Percentiles rank a stretch among this genome's conserved stretches.
These are phyloP conservation scores for Fusarium sp. DNA, from an alignment of 2,329 filamentous ascomycete species.

Conservation along the genomic window DNA sequence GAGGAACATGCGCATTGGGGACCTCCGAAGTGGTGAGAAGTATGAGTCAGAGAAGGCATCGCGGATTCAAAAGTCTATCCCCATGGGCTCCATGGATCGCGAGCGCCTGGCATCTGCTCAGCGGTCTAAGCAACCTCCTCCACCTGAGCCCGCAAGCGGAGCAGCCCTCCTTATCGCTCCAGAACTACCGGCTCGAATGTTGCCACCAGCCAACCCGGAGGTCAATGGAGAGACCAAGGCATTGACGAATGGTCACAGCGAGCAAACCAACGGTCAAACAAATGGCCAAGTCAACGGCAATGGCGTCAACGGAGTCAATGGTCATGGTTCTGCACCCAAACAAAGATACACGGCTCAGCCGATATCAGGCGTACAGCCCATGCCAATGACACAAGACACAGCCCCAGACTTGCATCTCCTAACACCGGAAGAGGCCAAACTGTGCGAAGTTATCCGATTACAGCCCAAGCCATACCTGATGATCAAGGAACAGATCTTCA, in stretches of 20 bases:
- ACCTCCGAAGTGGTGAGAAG: slow-evolving; percentile 87
- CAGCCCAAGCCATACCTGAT: slow-evolving; percentile 95
- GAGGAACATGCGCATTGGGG: slow-evolving; percentile 85
- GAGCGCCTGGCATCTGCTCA: slow-evolving; percentile 78
- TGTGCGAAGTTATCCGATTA: slow-evolving; percentile 85
- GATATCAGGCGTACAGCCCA: slow-evolving; percentile 70
- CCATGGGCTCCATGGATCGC: slow-evolving; percentile 87
- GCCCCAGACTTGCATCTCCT: slow-evolving; percentile 87
- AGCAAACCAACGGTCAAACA: slow-evolving; percentile 52
- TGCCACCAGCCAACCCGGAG: slow-evolving; percentile 50
- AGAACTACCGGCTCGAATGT: slow-evolving; percentile 75
- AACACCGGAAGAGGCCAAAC: slow-evolving; percentile 82
- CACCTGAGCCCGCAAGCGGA: slow-evolving; percentile 77
- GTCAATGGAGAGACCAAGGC: slow-evolving; percentile 64
- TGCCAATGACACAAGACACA: slow-evolving; percentile 79
- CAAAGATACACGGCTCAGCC: slow-evolving; percentile 66
- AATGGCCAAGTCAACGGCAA: slow-evolving; percentile 67
- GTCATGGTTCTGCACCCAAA: slow-evolving; percentile 52
- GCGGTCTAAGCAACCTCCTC: slow-evolving; percentile 73
- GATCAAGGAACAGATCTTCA: slow-evolving; percentile 92
- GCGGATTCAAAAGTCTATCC: slow-evolving; percentile 75
- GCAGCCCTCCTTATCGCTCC: slow-evolving; percentile 82
- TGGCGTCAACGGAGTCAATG: slow-evolving; percentile 55
- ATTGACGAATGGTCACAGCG: slow-evolving; percentile 67
- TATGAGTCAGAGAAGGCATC: slow-evolving; percentile 90